phyloP scores from a whole-genome alignment of 1,284 basidiomycete genomes.

The Anthracocystis walkeri region DNA sequence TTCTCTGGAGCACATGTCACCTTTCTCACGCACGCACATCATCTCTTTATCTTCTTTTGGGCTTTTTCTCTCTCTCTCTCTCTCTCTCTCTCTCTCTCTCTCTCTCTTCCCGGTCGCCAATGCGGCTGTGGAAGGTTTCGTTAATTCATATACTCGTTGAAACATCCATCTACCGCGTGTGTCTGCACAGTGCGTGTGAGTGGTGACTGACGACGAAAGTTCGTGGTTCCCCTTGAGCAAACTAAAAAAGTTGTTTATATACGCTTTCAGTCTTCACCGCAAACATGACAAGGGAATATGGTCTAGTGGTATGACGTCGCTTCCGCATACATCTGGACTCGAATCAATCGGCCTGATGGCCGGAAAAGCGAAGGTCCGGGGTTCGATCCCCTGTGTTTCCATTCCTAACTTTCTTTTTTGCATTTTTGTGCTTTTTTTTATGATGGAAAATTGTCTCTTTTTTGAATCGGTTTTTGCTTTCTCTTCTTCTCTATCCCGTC shows the following conservation, averaged over 20 bases:
- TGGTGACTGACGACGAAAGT: not conserved
- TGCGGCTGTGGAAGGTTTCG: constrained; percentile 6
- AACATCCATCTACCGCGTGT: not conserved
- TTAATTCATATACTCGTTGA: constrained; percentile 42
- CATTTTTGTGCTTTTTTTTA: constrained; percentile 19
- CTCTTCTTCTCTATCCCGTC: not conserved
- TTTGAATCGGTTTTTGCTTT: not conserved
- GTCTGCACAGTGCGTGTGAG: not conserved
- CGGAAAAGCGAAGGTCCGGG: constrained; percentile 55
- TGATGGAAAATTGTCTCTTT: not conserved
- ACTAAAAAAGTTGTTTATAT: no score
- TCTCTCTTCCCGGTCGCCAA: not conserved
- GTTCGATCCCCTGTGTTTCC: constrained; percentile 59
- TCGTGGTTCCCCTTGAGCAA: not conserved
- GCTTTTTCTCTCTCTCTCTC: constrained; percentile 17
- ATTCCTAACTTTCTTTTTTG: constrained; percentile 34
- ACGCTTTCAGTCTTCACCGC: not conserved
- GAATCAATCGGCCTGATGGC: constrained; percentile 10
- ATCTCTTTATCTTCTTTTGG: constrained; percentile 13
- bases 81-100: constrained; percentile 7
- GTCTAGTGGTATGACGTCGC: constrained; percentile 59
- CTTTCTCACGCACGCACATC: constrained; percentile 1
- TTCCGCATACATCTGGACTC: constrained; percentile 39
- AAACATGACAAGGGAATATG: constrained; percentile 42
- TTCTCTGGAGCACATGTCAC: constrained; percentile 32